phyloP scores from a whole-genome alignment of 768 basidiomycete genomes.

The Kockovaella imperatae region DNA sequence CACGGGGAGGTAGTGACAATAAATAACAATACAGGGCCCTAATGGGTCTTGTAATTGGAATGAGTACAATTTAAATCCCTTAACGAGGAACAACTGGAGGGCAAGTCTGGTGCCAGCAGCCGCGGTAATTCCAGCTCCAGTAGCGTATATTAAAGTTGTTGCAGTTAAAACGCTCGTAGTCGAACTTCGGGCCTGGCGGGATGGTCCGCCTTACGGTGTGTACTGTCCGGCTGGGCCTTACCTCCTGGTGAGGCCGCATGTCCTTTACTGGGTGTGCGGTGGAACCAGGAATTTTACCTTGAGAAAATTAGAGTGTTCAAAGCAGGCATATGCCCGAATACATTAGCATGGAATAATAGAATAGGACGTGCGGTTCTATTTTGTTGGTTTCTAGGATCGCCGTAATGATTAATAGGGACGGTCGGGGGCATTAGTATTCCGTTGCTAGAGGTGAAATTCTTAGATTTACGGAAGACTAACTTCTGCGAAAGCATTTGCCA shows the following conservation, averaged over 20 bases:
- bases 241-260: conserved; percentile 65
- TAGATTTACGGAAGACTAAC: conserved; percentile 73
- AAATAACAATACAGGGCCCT: too few species aligned
- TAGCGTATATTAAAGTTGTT: conserved; percentile 49
- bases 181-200: conserved; percentile 53
- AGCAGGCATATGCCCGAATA: conserved; percentile 69
- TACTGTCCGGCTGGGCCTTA: conserved; percentile 62
- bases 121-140: conserved; percentile 44
- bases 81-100: too few species aligned
- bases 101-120: too few species aligned
- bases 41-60: too few species aligned
- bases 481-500: conserved; percentile 77
- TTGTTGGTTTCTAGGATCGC: conserved; percentile 74
- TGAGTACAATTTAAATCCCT: too few species aligned
- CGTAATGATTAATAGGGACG: conserved; percentile 73
- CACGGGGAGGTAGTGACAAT: too few species aligned
- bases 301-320: conserved; percentile 78
- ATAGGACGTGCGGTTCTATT: conserved; percentile 74
- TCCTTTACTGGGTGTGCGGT: conserved; percentile 60
- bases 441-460: conserved; percentile 79
- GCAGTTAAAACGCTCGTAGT: conserved; percentile 49
- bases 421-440: conserved; percentile 76
- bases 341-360: conserved; percentile 77
- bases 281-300: conserved; percentile 73
- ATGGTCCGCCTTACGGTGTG: conserved; percentile 60